These are phyloP conservation scores for Psophocarpus tetragonolobus DNA, from an alignment of 306 rosid genomes.

Conservation along the genomic window DNA sequence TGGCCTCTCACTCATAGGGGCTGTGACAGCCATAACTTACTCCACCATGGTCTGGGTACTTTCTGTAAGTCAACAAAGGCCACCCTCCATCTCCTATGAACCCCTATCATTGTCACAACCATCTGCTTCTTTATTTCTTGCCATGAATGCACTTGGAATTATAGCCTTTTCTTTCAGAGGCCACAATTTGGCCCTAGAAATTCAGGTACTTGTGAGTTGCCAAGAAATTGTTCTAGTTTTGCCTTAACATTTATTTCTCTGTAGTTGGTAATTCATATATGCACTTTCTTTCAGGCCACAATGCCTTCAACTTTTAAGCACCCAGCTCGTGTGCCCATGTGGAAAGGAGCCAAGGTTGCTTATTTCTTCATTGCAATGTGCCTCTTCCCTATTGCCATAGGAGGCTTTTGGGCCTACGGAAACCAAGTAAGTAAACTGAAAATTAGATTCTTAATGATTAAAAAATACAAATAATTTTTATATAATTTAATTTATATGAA, in stretches of 20 bases:
- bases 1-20: slow-evolving; percentile 93
- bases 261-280: neutral
- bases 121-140: slow-evolving; percentile 71
- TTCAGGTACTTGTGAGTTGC: slow-evolving; percentile 60
- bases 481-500: neutral
- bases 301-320: slow-evolving; percentile 99
- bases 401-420: slow-evolving; percentile 98
- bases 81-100: slow-evolving; percentile 78
- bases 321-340: slow-evolving; percentile 99
- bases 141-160: slow-evolving; percentile 91
- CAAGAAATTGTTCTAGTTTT: neutral
- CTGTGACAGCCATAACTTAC: slow-evolving; percentile 97
- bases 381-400: slow-evolving; percentile 91
- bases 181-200: slow-evolving; percentile 85
- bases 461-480: neutral
- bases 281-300: slow-evolving; percentile 61
- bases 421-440: slow-evolving; percentile 69
- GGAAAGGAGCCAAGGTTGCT: slow-evolving; percentile 99
- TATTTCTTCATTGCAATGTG: slow-evolving; percentile 95
- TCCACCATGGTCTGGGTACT: slow-evolving; percentile 98
- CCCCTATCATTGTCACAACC: slow-evolving; percentile 61
- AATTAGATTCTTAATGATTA: neutral
- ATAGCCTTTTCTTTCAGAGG: slow-evolving; percentile 97
- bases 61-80: slow-evolving; percentile 89
- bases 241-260: neutral